Base-by-base conservation (phyloP, 2,329 filamentous ascomycete genomes). In the Cladosporium colombiae region DNA sequence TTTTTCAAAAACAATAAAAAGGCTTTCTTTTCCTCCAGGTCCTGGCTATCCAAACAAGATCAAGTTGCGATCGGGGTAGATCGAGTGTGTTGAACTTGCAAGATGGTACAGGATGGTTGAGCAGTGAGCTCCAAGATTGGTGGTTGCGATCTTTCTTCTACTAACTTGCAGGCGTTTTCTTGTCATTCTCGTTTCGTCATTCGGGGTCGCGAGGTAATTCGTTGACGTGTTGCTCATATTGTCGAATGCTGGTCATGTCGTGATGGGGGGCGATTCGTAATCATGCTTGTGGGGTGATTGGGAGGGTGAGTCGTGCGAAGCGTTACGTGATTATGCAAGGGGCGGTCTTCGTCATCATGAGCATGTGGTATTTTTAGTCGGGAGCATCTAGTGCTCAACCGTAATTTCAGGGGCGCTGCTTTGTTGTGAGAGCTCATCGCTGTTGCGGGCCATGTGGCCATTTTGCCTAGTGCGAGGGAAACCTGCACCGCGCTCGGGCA, bases 381-480 rank as follows among this genome's bases (percentile, higher is more conserved):
- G 61, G 61, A 63, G 61, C 61, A 56, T 60, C 70, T 72, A 76
- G 64, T 86, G 86, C 80, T 88, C 86, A 72, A 88, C 86, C 72
- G 88, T 86, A 74, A 88, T 87, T 75, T 88, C 85, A 69, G 87
- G 83, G 66, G 84, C 83, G 67, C 74, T 76, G 68, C 84, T 86
- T 72, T 83, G 85, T 70, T 85, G 82, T 65, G 85, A 85, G 66
- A 89, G 78, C 75, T 89, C 87, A 71, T 89, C 87, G 75, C 86
- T 88, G 72, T 85, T 85, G 70, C 86, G 85, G 65, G 83, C 78
- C 72, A 85, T 83, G 75, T 88, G 86, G 72, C 86, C 86, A 73
- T 88, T 88, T 72, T 85, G 85, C 71, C 86, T 81, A 33, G 49
- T 53, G 63, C 81, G 79, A 62, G 81, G 80, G 78, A 83, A 89